phyloP scores from a whole-genome alignment of 352 stramenopile species.

The Paralagenidium karlingii region DNA sequence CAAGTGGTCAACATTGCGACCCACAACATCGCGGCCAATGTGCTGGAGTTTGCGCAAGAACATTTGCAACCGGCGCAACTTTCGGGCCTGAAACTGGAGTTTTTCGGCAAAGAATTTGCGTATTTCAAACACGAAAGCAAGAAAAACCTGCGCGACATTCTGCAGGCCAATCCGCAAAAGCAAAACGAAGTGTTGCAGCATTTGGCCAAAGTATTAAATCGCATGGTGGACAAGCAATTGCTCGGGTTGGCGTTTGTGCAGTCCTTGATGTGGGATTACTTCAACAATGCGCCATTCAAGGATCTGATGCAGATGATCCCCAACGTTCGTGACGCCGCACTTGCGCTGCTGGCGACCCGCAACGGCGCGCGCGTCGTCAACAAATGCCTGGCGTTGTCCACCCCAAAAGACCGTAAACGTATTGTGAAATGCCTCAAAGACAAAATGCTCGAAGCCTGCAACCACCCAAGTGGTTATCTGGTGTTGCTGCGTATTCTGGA shows the following conservation, averaged over 20 bases:
- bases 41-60: slow-evolving; percentile 87
- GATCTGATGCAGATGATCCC: slow-evolving; percentile 79
- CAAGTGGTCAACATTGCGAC: slow-evolving; percentile 88
- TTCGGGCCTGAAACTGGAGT: slow-evolving; percentile 77
- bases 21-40: slow-evolving; percentile 89
- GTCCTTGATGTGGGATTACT: slow-evolving; percentile 83
- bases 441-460: slow-evolving; percentile 80
- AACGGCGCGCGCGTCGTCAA: slow-evolving; percentile 80
- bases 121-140: slow-evolving; percentile 79
- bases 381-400: slow-evolving; percentile 70
- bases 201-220: slow-evolving; percentile 53
- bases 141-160: slow-evolving; percentile 67
- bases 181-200: slow-evolving; percentile 64
- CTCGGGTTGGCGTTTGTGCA: slow-evolving; percentile 82
- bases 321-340: slow-evolving; percentile 74
- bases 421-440: slow-evolving; percentile 87
- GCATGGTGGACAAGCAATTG: slow-evolving; percentile 85
- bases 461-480: slow-evolving; percentile 85
- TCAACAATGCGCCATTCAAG: slow-evolving; percentile 60
- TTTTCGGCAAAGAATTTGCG: slow-evolving; percentile 82
- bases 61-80: slow-evolving; percentile 80
- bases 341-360: slow-evolving; percentile 77
- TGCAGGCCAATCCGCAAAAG: slow-evolving; percentile 51
- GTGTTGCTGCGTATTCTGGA: slow-evolving; percentile 83
- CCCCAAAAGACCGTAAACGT: slow-evolving; percentile 84